phyloP scores from a whole-genome alignment of 768 basidiomycete species.

The Lactarius deliciosus region DNA sequence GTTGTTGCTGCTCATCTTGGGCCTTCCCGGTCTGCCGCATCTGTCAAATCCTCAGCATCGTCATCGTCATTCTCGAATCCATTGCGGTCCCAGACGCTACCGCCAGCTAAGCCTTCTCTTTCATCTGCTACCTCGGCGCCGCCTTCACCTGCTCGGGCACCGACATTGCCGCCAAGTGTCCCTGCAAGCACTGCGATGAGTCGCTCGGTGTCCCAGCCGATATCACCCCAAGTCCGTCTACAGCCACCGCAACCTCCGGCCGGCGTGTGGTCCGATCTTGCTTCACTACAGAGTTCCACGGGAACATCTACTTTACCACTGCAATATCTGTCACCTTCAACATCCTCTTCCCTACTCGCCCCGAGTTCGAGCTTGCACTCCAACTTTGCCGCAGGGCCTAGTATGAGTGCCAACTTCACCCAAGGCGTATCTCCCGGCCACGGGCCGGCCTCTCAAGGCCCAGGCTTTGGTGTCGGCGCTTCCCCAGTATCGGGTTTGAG shows the following conservation, averaged over 20 bases:
- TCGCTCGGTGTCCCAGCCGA: conserved; percentile 41
- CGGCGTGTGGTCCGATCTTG: conserved; percentile 33
- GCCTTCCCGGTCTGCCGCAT: conserved; percentile 35
- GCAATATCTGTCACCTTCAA: conserved; percentile 29
- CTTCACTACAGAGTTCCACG: conserved; percentile 29
- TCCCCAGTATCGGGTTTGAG: conserved; percentile 27
- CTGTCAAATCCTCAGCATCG: conserved; percentile 20
- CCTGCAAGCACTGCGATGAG: conserved; percentile 24
- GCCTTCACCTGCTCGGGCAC: conserved; percentile 3
- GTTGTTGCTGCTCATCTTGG: conserved; percentile 36
- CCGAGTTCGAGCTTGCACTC: conserved; percentile 11
- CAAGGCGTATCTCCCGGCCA: conserved; percentile 17
- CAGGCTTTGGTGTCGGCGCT: conserved; percentile 12
- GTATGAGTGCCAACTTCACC: conserved; percentile 22
- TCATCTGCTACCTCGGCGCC: conserved; percentile 19
- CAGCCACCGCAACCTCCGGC: conserved; percentile 16
- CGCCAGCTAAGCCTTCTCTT: conserved; percentile 24
- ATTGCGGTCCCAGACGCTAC: conserved; percentile 31
- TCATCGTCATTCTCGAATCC: conserved; percentile 12
- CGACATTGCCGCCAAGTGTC: not conserved
- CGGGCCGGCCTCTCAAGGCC: conserved; percentile 29
- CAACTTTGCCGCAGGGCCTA: conserved; percentile 27
- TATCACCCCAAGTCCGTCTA: conserved; percentile 24
- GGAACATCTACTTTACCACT: conserved; percentile 33
- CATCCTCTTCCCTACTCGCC: conserved; percentile 27